These are phyloP conservation scores for Aspergillus tamarii DNA, from an alignment of 2,329 filamentous ascomycete genomes.

Conservation along the genomic window DNA sequence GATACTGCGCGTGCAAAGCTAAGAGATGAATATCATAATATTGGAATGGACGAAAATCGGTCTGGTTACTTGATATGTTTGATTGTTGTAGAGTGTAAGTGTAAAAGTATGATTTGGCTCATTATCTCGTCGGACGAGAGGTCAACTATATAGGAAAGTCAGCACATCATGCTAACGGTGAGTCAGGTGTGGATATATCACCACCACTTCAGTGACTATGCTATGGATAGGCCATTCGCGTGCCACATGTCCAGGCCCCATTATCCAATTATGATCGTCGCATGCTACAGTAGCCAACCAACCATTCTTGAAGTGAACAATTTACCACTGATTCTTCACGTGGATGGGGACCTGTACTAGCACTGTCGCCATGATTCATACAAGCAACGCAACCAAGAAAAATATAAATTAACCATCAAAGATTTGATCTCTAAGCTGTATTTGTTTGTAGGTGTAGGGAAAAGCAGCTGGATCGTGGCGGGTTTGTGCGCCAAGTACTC, in stretches of 20 bases:
- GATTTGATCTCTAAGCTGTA: not conserved
- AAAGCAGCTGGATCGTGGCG: not conserved
- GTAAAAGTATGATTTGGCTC: not conserved
- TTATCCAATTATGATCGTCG: constrained; percentile 9
- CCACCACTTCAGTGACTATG: not conserved
- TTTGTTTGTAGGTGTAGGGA: not conserved
- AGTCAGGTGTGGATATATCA: not conserved
- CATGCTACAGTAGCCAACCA: not conserved
- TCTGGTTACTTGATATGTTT: not conserved
- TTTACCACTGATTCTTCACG: not conserved
- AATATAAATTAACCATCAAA: not conserved
- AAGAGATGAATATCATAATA: not conserved
- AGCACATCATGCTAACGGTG: not conserved
- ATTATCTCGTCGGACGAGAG: constrained; percentile 1
- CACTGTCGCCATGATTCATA: not conserved
- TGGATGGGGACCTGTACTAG: not conserved
- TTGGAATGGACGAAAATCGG: not conserved
- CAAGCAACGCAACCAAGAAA: not conserved
- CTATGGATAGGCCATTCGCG: constrained; percentile 9
- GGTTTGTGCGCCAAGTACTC: not conserved
- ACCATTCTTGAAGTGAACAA: not conserved
- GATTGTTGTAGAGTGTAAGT: not conserved
- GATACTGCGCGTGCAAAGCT: not conserved
- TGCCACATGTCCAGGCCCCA: constrained; percentile 11
- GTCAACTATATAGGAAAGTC: not conserved